Evolutionary conservation across 2,329 filamentous ascomycete genomes (phyloP), one percentile per base, ranked within the genome.

Genomic region (Pestalotiopsis sp.): DNA sequence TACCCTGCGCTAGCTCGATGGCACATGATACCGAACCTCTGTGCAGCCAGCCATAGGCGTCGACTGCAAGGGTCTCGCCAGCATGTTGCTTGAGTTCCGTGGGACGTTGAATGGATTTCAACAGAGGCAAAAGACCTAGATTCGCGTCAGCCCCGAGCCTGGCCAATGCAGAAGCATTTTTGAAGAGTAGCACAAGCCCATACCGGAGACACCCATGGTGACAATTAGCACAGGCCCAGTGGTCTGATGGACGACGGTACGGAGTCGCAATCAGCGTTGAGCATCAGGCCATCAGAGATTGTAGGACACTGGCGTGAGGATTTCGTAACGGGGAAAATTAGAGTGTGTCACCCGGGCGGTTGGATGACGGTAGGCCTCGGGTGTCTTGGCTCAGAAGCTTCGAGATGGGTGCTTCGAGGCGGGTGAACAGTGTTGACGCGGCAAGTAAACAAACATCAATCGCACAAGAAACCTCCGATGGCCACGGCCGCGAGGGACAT

Each of bases 11-110:
- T 71, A 99, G 87, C 76, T 98, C 96, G 75, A 96, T 90, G 71
- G 95, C 94, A 83, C 95, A 98, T 64, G 93, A 89, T 72, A 97
- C 91, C 61, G 94, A 94, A 66, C 95, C 97, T 73, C 96, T 92
- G 81, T 99, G 96, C 67, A 99, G 90, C 96, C 97, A 99, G 79
- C 95, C 96, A 86, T 99, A 99, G 68, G 93, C 95, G 80, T 99
- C 96, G 45, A 99, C 91, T n/a, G 93, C 97, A 61, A 99, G 87
- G 1, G 92, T 97, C 81, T 97, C 91, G 65, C 95, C 96, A 13
- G 88, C 84, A 80, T 93, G 98, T 76, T 94, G 94, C 79, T 94
- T 97, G 70, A 99, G 86, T 74, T 93, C 92, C 64, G 90, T 92
- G 77, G 93, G 92, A 77, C 93, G 94, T 70, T 99, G 96, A 67